Evolutionary conservation across 1,284 basidiomycete genomes (phyloP), one percentile per base, ranked within the genome.

Genomic region (Stygiomarasmius scandens): DNA sequence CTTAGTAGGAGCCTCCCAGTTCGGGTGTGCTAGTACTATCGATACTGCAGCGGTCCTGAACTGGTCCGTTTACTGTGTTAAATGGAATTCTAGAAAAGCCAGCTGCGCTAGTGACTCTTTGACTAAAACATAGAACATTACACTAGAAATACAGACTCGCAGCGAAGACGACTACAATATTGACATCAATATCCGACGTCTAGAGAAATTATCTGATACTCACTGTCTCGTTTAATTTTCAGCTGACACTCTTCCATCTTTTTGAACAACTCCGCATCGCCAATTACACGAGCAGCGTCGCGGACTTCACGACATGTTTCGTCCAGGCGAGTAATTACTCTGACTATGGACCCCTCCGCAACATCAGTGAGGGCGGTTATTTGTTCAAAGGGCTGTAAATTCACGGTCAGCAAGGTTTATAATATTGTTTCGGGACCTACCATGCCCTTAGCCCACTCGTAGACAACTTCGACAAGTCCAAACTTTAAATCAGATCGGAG

Each of bases 391-490:
- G 96, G 93, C 95, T 97, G 61, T 11, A 60, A 61, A 20, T n/a
- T n/a, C n/a, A n/a, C n/a, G n/a, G n/a, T n/a, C n/a, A n/a, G n/a
- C n/a, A n/a, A n/a, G n/a, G n/a, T n/a, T n/a, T n/a, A n/a, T n/a
- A n/a, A n/a, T 23, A 48, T n/a, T 44, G 3, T 5, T 20, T 58
- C 25, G 52, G 24, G 20, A 69, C 84, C 67, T 66, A 96, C 96
- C 90, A 96, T 97, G 55, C 97, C 97, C 69, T 91, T 92, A 0
- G 97, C 96, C 97, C 97, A 99, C 72, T 98, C 95, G 71, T 98
- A 98, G 8, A 98, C 96, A 0, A 98, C 96, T 68, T 97, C 93
- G 11, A 94, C 87, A 24, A 99, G 77, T 1, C 96, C 96, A 62
- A 92, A 91, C 72, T 96, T 96, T 63, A 95, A 84, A 49, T 79